A percentile compares a stretch with the other conserved stretches of the same genome.
These are phyloP conservation scores for Elsinoe arachidis DNA, from an alignment of 2,329 filamentous ascomycete species.

Conservation along the genomic window DNA sequence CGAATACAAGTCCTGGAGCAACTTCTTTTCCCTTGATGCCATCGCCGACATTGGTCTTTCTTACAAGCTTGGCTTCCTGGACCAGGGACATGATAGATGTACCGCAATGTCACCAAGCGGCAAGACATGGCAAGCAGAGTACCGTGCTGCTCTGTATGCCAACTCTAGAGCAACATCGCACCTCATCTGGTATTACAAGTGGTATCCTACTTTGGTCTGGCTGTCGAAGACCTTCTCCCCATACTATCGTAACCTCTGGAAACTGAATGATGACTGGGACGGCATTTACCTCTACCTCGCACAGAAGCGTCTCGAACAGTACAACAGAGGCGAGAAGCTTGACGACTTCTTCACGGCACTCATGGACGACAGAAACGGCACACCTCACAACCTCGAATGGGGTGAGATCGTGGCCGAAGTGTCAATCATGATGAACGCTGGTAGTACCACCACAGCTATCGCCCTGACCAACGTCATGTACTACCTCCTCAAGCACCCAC, in stretches of 20 bases:
- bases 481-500: too few relatives aligned
- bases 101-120: slow-evolving; percentile 29
- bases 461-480: too few relatives aligned
- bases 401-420: too few relatives aligned
- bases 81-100: slow-evolving; percentile 27
- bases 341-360: too few relatives aligned
- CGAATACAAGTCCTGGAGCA: slow-evolving; percentile 31
- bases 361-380: too few relatives aligned
- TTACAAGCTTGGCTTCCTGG: slow-evolving; percentile 30
- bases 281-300: too few relatives aligned
- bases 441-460: too few relatives aligned
- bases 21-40: slow-evolving; percentile 31
- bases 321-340: too few relatives aligned
- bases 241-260: slow-evolving; percentile 33
- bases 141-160: slow-evolving; percentile 45
- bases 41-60: slow-evolving; percentile 34
- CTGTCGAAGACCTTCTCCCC: slow-evolving; percentile 39
- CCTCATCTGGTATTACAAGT: slow-evolving; percentile 44
- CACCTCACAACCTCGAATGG: too few relatives aligned
- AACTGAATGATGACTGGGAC: too few relatives aligned
- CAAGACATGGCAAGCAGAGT: slow-evolving; percentile 36
- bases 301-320: too few relatives aligned
- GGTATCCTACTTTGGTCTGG: slow-evolving; percentile 42
- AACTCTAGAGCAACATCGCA: slow-evolving; percentile 43
- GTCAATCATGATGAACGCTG: too few relatives aligned